Conservation (phyloP, 2,329 filamentous ascomycete genomes). For the Elsinoe fawcettii region DNA sequence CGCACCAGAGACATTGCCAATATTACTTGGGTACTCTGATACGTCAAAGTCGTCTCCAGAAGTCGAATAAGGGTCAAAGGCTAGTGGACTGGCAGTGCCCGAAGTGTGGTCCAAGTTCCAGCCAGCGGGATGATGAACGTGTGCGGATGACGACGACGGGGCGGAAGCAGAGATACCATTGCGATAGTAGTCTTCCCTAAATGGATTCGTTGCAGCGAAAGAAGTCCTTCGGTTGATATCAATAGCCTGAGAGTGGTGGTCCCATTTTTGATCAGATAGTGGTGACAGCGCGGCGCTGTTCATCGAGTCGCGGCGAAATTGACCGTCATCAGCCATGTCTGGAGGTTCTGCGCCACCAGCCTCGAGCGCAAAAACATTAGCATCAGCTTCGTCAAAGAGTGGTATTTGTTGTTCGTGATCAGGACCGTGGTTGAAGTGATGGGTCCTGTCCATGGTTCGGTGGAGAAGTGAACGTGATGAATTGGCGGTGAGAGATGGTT, state of each 20-base stretch:
- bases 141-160: slow-evolving; percentile 6
- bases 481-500: slow-evolving; percentile 14
- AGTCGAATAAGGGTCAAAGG: slow-evolving; percentile 55
- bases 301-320: slow-evolving; percentile 14
- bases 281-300: slow-evolving; percentile 12
- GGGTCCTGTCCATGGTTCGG: slow-evolving; percentile 8
- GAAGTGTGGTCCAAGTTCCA: slow-evolving; percentile 36
- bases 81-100: slow-evolving; percentile 64
- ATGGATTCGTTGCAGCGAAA: slow-evolving; percentile 14
- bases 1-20: slow-evolving; percentile 22
- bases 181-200: slow-evolving; percentile 14
- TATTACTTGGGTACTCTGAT: slow-evolving; percentile 35
- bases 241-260: slow-evolving; percentile 1
- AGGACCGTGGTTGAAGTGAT: slow-evolving; percentile 13
- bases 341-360: slow-evolving; percentile 2
- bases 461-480: slow-evolving; percentile 4
- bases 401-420: slow-evolving; percentile 2
- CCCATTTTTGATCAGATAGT: slow-evolving; percentile 12
- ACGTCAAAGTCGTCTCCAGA: slow-evolving; percentile 46
- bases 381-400: slow-evolving; percentile 10
- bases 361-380: slow-evolving; percentile 9
- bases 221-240: slow-evolving; percentile 6
- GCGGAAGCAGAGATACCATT: slow-evolving; percentile 12
- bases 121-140: background rate
- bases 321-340: slow-evolving; percentile 12